phyloP scores from a whole-genome alignment of 164 flowering plant species.

The Cinnamomum micranthum region DNA sequence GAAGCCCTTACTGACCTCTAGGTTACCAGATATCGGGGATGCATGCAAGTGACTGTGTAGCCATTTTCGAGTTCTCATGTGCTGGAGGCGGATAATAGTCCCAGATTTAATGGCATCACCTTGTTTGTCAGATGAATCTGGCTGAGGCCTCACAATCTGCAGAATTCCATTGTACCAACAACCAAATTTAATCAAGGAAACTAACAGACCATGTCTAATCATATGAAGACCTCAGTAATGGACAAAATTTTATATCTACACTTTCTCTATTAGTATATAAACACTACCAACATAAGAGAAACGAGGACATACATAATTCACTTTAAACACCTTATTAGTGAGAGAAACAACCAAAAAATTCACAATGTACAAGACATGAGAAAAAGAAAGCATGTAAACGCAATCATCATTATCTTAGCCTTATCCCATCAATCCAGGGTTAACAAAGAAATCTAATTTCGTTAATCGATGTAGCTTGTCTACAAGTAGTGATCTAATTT shows the following conservation, averaged over 20 bases:
- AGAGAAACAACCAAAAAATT: too few species aligned
- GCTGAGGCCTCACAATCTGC: conserved; percentile 71
- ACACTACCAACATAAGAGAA: background rate
- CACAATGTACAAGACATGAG: too few species aligned
- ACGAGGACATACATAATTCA: background rate
- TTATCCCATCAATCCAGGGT: too few species aligned
- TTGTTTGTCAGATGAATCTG: conserved; percentile 66
- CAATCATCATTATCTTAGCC: too few species aligned
- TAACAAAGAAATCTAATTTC: too few species aligned
- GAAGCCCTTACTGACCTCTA: conserved; percentile 54
- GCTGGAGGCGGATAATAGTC: conserved; percentile 69
- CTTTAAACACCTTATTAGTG: too few species aligned
- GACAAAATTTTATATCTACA: too few species aligned
- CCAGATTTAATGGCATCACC: conserved; percentile 80
- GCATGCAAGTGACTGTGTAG: conserved; percentile 97
- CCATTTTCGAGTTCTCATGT: conserved; percentile 94
- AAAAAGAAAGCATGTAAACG: too few species aligned
- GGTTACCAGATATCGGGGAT: conserved; percentile 91
- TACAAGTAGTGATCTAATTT: too few species aligned
- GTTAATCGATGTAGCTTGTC: too few species aligned
- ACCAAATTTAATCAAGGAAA: background rate
- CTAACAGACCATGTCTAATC: background rate
- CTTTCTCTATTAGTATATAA: too few species aligned
- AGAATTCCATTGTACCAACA: conserved; percentile 1
- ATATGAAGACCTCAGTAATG: background rate